These are phyloP conservation scores for Eutrema salsugineum DNA, from an alignment of 441 rosid species.

Conservation along the genomic window DNA sequence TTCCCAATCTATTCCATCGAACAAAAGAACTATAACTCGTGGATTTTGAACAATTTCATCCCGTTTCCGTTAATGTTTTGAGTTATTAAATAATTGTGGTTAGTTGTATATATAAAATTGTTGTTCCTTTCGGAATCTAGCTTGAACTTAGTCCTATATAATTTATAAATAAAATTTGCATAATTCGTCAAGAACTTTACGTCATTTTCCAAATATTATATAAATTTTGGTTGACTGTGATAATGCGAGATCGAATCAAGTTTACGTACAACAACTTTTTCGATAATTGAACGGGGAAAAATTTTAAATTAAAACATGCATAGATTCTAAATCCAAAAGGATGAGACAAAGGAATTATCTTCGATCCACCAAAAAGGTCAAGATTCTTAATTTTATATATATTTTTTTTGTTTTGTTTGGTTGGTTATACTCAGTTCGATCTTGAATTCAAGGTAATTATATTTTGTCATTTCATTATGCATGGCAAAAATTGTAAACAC, in stretches of 20 bases:
- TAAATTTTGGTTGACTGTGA: constrained; percentile 20
- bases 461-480: background rate
- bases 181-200: background rate
- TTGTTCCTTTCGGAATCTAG: constrained; percentile 13
- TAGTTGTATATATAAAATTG: background rate
- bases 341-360: constrained; percentile 34
- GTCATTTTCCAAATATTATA: constrained; percentile 21
- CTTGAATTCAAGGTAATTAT: constrained; percentile 15
- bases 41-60: background rate
- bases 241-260: constrained; percentile 22
- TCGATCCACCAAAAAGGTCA: constrained; percentile 31
- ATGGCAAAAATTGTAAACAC: constrained; percentile 7
- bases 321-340: constrained; percentile 32
- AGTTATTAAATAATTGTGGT: background rate
- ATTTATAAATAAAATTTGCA: background rate
- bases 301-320: background rate
- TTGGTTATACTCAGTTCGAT: background rate
- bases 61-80: background rate
- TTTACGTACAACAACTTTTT: constrained; percentile 28
- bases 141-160: constrained; percentile 3
- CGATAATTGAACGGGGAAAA: constrained; percentile 7
- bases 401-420: background rate
- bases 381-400: constrained; percentile 6
- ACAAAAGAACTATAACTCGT: background rate
- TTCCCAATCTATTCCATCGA: background rate